Conservation (phyloP, 2,329 filamentous ascomycete species). For the Epichloe uncinata region DNA sequence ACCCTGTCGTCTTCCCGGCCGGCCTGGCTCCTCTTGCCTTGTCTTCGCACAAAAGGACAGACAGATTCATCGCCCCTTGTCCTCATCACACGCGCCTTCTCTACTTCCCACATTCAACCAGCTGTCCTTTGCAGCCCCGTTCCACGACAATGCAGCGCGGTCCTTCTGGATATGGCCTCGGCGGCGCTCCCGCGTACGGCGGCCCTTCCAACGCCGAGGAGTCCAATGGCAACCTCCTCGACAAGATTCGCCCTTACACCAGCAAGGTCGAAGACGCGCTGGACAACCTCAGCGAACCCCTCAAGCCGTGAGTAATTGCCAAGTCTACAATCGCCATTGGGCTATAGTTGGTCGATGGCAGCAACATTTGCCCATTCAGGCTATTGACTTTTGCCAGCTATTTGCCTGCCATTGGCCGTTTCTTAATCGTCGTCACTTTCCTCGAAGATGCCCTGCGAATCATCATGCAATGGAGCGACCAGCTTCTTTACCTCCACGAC, state of each 20-base stretch:
- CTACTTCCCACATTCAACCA: not conserved
- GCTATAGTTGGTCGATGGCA: not conserved
- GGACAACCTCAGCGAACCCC: constrained; percentile 74
- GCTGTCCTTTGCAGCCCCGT: not conserved
- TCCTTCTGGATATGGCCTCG: constrained; percentile 72
- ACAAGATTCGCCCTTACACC: constrained; percentile 84
- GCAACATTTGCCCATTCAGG: constrained; percentile 8
- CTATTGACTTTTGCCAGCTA: constrained; percentile 44
- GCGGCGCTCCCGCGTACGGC: constrained; percentile 55
- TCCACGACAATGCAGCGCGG: constrained; percentile 33
- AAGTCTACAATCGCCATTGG: not conserved
- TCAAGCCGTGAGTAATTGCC: constrained; percentile 62
- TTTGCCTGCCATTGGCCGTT: constrained; percentile 87
- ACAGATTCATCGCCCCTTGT: not conserved
- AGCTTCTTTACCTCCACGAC: constrained; percentile 82
- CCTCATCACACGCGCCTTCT: not conserved
- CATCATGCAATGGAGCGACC: constrained; percentile 93
- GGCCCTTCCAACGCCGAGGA: constrained; percentile 39
- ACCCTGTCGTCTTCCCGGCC: too few relatives aligned
- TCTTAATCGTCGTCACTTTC: constrained; percentile 96
- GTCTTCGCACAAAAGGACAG: too few relatives aligned
- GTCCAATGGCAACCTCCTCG: constrained; percentile 49
- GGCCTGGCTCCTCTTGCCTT: too few relatives aligned
- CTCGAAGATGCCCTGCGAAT: constrained; percentile 93
- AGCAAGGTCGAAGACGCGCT: constrained; percentile 96